A percentile compares a stretch with the other conserved stretches of the same genome.
Conservation (phyloP, 177 flowering plant species). For the Telopea speciosissima region DNA sequence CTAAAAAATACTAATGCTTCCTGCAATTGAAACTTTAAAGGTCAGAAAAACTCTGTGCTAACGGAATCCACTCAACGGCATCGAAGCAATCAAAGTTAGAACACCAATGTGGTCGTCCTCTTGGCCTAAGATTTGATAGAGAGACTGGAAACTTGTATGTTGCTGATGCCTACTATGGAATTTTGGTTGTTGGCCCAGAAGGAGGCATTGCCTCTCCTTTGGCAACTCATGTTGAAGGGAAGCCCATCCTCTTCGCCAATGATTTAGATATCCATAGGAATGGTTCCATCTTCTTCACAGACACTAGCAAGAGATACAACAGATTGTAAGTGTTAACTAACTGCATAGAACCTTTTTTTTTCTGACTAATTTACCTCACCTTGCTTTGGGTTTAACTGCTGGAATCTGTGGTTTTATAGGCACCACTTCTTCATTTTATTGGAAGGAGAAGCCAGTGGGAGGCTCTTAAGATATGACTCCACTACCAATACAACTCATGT, state of each 20-base stretch:
- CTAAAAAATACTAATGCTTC: not conserved
- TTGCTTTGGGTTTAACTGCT: not conserved
- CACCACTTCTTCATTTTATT: slow-evolving; percentile 77
- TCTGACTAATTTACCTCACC: not conserved
- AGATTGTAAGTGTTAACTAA: slow-evolving; percentile 73
- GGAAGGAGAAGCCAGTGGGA: slow-evolving; percentile 94
- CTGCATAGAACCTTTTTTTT: not conserved
- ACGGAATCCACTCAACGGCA: slow-evolving; percentile 69
- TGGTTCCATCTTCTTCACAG: slow-evolving; percentile 96
- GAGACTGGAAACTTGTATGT: slow-evolving; percentile 72
- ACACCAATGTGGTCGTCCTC: slow-evolving; percentile 77
- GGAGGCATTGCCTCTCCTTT: slow-evolving; percentile 83
- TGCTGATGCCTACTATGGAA: slow-evolving; percentile 90
- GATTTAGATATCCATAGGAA: slow-evolving; percentile 86
- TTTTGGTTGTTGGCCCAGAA: slow-evolving; percentile 74
- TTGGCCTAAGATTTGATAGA: slow-evolving; percentile 73
- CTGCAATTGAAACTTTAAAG: slow-evolving; percentile 23
- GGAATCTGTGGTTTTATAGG: slow-evolving; percentile 29
- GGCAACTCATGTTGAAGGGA: too few species aligned
- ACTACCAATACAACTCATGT: slow-evolving; percentile 62
- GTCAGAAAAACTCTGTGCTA: slow-evolving; percentile 68
- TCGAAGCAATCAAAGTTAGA: slow-evolving; percentile 76
- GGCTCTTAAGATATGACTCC: slow-evolving; percentile 92
- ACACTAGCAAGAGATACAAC: slow-evolving; percentile 86
- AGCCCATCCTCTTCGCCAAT: slow-evolving; percentile 87